Percentiles rank a stretch among this genome's conserved stretches.
phyloP scores from a whole-genome alignment of 225 moss, liverwort and hornwort species.

The Antitrichia curtipendula region DNA sequence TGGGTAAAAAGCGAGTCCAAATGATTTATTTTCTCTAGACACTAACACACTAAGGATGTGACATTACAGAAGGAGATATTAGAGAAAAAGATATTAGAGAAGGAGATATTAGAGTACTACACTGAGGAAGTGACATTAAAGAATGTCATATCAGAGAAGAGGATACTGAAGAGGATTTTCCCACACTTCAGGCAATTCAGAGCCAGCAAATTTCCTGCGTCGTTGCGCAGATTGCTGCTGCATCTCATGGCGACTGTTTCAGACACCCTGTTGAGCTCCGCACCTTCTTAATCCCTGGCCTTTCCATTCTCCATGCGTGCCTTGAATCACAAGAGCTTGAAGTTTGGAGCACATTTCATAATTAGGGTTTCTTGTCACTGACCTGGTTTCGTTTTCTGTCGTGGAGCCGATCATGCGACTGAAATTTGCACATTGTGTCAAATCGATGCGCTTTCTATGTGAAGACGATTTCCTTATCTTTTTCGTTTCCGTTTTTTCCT shows the following conservation, averaged over 20 bases:
- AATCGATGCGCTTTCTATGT: neutral
- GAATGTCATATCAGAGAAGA: neutral
- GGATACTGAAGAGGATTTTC: neutral
- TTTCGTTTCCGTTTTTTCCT: neutral
- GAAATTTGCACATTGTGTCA: neutral
- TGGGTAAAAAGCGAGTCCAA: no score
- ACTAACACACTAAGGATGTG: no score
- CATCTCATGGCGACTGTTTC: slow-evolving; percentile 21
- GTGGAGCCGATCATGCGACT: neutral
- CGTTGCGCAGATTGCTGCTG: neutral
- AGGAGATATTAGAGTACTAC: no score
- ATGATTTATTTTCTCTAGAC: no score
- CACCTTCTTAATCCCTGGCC: neutral
- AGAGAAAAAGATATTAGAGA: no score
- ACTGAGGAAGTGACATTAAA: neutral
- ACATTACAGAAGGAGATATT: no score
- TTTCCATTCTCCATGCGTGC: neutral
- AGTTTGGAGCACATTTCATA: neutral
- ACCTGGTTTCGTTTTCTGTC: neutral
- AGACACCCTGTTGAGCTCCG: neutral
- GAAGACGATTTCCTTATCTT: neutral
- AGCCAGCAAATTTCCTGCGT: neutral
- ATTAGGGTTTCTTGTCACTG: neutral
- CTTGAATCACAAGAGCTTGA: neutral
- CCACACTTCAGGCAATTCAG: neutral